A percentile compares a stretch with the other conserved stretches of the same genome.
These are phyloP conservation scores for Jaapia argillacea DNA, from an alignment of 768 basidiomycete species.

Conservation along the genomic window DNA sequence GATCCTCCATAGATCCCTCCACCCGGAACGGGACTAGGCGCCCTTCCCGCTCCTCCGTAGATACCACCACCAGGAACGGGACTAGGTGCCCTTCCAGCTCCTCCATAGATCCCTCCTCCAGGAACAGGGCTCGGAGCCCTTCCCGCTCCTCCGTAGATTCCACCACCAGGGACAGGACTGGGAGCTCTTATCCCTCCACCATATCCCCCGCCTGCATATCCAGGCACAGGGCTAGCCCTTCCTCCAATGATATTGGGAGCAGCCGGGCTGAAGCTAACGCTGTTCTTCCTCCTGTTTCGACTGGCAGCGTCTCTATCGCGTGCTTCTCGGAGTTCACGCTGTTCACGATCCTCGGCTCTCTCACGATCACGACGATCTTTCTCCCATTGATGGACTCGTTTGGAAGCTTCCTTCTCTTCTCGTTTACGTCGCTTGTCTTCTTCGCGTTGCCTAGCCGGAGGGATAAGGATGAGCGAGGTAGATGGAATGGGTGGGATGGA, in stretches of 20 bases:
- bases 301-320: constrained; percentile 9
- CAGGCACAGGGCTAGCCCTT: neutral
- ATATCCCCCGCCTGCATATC: neutral
- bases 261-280: constrained; percentile 43
- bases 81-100: neutral
- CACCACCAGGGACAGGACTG: neutral
- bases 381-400: constrained; percentile 25
- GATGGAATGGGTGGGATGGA: constrained; percentile 3
- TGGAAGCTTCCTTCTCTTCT: constrained; percentile 34
- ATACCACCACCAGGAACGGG: neutral
- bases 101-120: neutral
- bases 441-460: constrained; percentile 23
- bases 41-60: neutral
- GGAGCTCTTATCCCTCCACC: neutral
- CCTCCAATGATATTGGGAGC: too few species aligned
- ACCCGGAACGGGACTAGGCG: neutral
- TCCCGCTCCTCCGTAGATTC: neutral
- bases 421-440: constrained; percentile 44
- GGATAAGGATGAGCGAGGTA: neutral
- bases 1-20: too few species aligned
- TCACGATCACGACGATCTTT: constrained; percentile 24
- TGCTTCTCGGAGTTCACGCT: constrained; percentile 9
- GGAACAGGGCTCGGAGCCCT: neutral
- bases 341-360: constrained; percentile 14
- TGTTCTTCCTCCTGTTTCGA: constrained; percentile 6